Percentiles rank a stretch among this genome's conserved stretches.
Conservation (phyloP, 441 rosid genomes). For the Corymbia citriodora region DNA sequence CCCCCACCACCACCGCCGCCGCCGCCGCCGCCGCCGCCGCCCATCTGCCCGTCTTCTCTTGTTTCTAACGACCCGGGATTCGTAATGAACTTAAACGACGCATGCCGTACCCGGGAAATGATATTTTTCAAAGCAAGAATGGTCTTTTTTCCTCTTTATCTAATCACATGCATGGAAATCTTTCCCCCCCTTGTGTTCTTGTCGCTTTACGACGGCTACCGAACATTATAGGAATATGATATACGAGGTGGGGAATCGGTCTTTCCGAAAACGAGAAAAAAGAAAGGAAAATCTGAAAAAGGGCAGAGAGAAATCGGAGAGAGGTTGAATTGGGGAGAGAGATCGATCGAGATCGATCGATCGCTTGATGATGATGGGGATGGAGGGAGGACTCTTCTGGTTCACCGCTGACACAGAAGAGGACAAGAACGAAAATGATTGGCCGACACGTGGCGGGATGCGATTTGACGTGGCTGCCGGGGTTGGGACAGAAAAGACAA, state of each 20-base stretch:
- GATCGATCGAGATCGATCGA: background rate
- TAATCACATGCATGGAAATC: background rate
- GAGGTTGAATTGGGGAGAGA: background rate
- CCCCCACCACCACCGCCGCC: background rate
- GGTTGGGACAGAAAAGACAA: background rate
- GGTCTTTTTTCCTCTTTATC: background rate
- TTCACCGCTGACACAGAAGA: background rate
- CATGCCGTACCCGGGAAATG: background rate
- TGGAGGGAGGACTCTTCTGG: background rate
- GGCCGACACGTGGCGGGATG: slow-evolving; percentile 31
- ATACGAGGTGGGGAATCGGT: background rate
- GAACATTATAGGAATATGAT: background rate
- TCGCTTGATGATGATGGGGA: background rate
- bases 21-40: background rate
- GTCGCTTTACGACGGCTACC: background rate
- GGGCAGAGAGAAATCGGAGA: background rate
- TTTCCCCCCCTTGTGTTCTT: background rate
- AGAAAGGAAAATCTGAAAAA: background rate
- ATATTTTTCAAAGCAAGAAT: background rate
- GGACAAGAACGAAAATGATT: slow-evolving; percentile 37
- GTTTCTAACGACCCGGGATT: background rate
- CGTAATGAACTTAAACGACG: background rate
- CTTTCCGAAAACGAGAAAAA: background rate
- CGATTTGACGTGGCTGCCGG: slow-evolving; percentile 15
- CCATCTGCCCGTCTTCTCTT: background rate